Percentiles rank a stretch among this genome's conserved stretches.
These are phyloP conservation scores for Sonneratia alba DNA, from an alignment of 345 rosid genomes.

Conservation along the genomic window DNA sequence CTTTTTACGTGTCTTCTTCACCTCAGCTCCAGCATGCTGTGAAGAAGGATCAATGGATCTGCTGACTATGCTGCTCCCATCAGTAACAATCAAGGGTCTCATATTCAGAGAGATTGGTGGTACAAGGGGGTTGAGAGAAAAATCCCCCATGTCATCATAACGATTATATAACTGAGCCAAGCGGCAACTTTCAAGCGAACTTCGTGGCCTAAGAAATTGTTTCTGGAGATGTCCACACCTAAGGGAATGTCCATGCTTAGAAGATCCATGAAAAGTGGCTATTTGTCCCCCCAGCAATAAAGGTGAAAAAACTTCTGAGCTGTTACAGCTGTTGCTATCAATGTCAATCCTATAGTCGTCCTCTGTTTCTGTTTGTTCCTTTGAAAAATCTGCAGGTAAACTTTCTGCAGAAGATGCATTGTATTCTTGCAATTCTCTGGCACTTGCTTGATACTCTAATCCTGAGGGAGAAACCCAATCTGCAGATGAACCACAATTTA, in stretches of 20 bases:
- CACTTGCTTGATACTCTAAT: conserved; percentile 17
- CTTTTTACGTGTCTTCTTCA: conserved; percentile 20
- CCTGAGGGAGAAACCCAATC: conserved; percentile 26
- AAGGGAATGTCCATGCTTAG: conserved; percentile 30
- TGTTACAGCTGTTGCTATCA: neutral
- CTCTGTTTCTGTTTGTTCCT: conserved; percentile 14
- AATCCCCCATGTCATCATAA: conserved; percentile 36
- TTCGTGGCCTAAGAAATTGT: conserved; percentile 35
- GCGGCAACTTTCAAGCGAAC: conserved; percentile 50
- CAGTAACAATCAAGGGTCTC: conserved; percentile 54
- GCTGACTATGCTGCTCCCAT: conserved; percentile 46
- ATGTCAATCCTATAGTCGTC: conserved; percentile 10
- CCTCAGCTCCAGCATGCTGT: conserved; percentile 2
- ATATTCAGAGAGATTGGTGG: conserved; percentile 27
- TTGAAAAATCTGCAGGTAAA: conserved; percentile 21
- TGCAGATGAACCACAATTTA: neutral
- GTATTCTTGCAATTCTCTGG: conserved; percentile 14
- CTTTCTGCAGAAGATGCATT: conserved; percentile 17
- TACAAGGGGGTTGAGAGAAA: conserved; percentile 29
- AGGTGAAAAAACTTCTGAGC: conserved; percentile 4
- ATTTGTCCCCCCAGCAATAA: conserved; percentile 12
- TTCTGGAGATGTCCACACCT: conserved; percentile 22
- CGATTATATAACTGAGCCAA: conserved; percentile 56
- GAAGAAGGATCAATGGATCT: conserved; percentile 21
- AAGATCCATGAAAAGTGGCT: conserved; percentile 16